Conservation (phyloP, 257 asterid species). For the Striga asiatica region DNA sequence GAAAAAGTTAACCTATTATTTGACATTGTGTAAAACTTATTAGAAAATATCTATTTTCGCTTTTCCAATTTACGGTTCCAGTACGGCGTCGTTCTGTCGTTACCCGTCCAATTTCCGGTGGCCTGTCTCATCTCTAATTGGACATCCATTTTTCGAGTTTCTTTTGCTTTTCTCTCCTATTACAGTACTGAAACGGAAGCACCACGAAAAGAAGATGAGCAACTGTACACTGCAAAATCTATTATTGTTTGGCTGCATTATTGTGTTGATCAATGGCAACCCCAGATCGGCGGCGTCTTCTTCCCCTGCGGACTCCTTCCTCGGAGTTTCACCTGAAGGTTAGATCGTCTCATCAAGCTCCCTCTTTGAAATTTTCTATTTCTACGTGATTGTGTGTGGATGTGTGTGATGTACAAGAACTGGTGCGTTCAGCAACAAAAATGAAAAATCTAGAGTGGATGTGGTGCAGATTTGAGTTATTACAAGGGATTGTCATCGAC, state of each 20-base stretch:
- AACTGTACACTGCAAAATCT: slow-evolving; percentile 9
- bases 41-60: too few species aligned
- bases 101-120: not conserved
- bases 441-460: not conserved
- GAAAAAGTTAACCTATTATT: too few species aligned
- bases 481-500: slow-evolving; percentile 37
- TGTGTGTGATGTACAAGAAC: not conserved
- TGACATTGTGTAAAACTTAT: too few species aligned
- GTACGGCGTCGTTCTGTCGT: slow-evolving; percentile 17
- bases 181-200: not conserved
- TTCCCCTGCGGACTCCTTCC: slow-evolving; percentile 19
- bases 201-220: slow-evolving; percentile 17
- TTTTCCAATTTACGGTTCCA: too few species aligned
- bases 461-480: slow-evolving; percentile 57
- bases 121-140: not conserved
- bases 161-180: not conserved
- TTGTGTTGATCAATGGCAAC: slow-evolving; percentile 13
- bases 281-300: slow-evolving; percentile 35
- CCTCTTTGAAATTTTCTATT: not conserved
- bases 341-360: not conserved
- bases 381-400: not conserved
- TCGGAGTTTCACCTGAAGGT: slow-evolving; percentile 75
- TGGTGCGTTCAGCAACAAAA: not conserved
- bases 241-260: slow-evolving; percentile 20
- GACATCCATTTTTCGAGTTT: not conserved